A percentile compares a stretch with the other conserved stretches of the same genome.
Evolutionary conservation across 352 stramenopile genomes (phyloP).

Genomic region (Pythium plurisporium): DNA sequence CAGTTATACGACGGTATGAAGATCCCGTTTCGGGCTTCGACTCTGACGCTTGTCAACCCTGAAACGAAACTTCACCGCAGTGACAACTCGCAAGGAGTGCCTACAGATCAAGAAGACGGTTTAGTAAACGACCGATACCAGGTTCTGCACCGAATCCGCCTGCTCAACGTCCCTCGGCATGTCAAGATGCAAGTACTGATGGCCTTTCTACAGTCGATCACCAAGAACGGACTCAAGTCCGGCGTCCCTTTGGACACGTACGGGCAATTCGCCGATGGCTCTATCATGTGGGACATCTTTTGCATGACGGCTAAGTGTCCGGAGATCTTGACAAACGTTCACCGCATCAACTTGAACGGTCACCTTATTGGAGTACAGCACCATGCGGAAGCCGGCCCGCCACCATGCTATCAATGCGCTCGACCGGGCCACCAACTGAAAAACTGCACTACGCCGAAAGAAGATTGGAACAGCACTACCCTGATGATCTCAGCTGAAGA

Average conservation of each 20-base stretch:
- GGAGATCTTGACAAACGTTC: background rate
- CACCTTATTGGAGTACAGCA: slow-evolving; percentile 5
- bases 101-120: background rate
- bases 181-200: background rate
- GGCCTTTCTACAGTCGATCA: background rate
- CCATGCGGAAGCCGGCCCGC: background rate
- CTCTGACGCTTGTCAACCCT: background rate
- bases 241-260: slow-evolving; percentile 9
- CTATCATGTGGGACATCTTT: slow-evolving; percentile 11
- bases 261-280: slow-evolving; percentile 2
- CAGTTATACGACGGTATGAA: background rate
- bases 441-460: background rate
- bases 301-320: background rate
- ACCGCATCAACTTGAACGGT: slow-evolving; percentile 6
- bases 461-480: background rate
- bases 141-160: background rate
- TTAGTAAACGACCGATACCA: slow-evolving; percentile 12
- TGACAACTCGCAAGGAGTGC: background rate
- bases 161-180: slow-evolving; percentile 2
- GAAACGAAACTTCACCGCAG: background rate
- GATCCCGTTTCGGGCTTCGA: background rate
- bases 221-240: background rate
- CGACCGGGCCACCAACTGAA: slow-evolving; percentile 1
- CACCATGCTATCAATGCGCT: slow-evolving; percentile 7
- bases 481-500: background rate